Evolutionary conservation across 2,329 filamentous ascomycete genomes (phyloP), one percentile per base, ranked within the genome.

Genomic region (Fusarium piperis): DNA sequence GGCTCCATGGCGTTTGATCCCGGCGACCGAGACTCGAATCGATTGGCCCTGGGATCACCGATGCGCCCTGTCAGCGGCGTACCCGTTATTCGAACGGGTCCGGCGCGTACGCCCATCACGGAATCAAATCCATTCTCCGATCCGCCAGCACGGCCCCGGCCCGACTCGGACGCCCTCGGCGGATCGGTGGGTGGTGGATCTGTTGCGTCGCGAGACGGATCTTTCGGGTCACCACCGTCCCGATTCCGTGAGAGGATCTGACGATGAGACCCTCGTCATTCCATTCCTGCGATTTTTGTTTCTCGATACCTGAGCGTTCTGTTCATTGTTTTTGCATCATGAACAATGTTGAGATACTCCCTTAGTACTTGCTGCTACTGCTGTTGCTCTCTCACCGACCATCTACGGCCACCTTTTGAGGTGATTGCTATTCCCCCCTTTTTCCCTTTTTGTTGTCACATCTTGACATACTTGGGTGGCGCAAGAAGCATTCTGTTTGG

Each of bases 71-170:
- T 88, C 60, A 90, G 89, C 75, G 88, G 89, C 11, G 81, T 90
- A 5, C 85, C 87, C n/a, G 83, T 90, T 33, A 86, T 90, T 77
- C 85, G 90, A 68, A 86, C 88, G n/a, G 88, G 91, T n/a, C 91
- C 91, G 16, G 89, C 87, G 18, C 86, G 90, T 60, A 90, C 88
- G 4, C 88, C 91, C 1, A 82, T 92, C 16, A 87, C 88, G 64
- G 86, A 88, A 65, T 83, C 86, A 56, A 85, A 83, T 26, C 86
- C 87, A 0, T 88, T 88, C 62, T 74, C 80, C 28, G 80, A 81
- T 55, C 80, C 79, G 5, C 76, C 78, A 13, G 73, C 79, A 20
- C 71, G 72, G 30, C 74, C 76, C 20, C 61, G 77, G 28, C 72
- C 78, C 15, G 62, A 78, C 64, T 76, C 74, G 30, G 70, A 74